Percentiles rank a stretch among this genome's conserved stretches.
Evolutionary conservation across 1,284 basidiomycete genomes (phyloP).

Genomic region (Puccinia coronata): DNA sequence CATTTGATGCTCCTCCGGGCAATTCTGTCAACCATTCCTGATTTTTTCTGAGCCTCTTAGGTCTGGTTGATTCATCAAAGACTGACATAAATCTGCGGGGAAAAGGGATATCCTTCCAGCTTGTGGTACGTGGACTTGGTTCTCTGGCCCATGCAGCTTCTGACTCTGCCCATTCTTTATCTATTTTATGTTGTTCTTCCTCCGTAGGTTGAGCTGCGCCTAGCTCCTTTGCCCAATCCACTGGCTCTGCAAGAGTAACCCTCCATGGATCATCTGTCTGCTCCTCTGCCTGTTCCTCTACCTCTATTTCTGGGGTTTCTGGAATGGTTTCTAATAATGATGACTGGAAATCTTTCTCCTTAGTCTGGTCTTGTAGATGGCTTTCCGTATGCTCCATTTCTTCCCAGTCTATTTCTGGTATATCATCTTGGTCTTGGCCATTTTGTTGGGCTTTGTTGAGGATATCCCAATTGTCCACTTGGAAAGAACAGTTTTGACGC

Average conservation of each 20-base stretch:
- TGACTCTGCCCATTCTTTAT: background rate
- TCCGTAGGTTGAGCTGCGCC: background rate
- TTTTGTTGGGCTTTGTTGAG: background rate
- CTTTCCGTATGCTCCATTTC: background rate
- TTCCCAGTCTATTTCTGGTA: background rate
- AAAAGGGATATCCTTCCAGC: too few species aligned
- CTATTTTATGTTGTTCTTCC: background rate
- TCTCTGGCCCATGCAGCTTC: too few species aligned
- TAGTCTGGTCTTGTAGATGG: background rate
- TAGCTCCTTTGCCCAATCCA: background rate
- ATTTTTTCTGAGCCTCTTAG: too few species aligned
- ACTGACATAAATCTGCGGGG: too few species aligned
- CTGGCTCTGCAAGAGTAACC: background rate
- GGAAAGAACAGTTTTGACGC: background rate
- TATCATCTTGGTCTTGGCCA: background rate
- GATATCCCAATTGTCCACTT: background rate
- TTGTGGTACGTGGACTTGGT: too few species aligned
- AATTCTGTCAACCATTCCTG: too few species aligned
- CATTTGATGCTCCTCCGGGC: too few species aligned
- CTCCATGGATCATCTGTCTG: background rate
- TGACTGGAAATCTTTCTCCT: background rate
- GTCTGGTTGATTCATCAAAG: too few species aligned
- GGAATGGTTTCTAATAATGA: background rate
- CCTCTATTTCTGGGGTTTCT: background rate
- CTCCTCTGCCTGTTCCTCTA: background rate